Percentiles rank a stretch among this genome's conserved stretches.
Evolutionary conservation across 129 eudicot species (phyloP).

Genomic region (Pulicaria dysenterica): DNA sequence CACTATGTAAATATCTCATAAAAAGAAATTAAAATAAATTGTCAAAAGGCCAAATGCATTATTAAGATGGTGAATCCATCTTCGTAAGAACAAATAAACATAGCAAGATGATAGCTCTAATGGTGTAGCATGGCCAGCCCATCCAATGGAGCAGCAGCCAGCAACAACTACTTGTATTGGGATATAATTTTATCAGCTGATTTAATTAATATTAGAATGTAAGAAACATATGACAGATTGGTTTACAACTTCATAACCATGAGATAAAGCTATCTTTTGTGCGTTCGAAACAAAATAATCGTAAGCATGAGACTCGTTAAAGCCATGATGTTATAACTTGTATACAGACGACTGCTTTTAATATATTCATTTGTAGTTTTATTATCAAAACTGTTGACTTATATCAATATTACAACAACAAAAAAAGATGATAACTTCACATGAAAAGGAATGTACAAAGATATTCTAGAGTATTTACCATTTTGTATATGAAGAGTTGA

Average conservation of each 20-base stretch:
- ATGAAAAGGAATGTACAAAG: constrained; percentile 8
- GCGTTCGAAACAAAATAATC: constrained; percentile 82
- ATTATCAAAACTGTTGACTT: constrained; percentile 3
- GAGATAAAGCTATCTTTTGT: constrained; percentile 89
- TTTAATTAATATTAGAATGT: not conserved
- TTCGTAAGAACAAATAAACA: too few relatives aligned
- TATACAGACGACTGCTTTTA: constrained; percentile 9
- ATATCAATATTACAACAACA: not conserved
- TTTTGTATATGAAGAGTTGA: constrained; percentile 57
- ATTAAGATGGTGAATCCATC: too few relatives aligned
- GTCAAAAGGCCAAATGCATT: too few relatives aligned
- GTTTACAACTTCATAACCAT: constrained; percentile 91
- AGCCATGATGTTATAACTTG: constrained; percentile 56
- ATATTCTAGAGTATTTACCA: constrained; percentile 55
- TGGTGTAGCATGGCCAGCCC: too few relatives aligned
- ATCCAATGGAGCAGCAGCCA: too few relatives aligned
- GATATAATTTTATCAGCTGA: constrained; percentile 8
- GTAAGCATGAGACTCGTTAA: constrained; percentile 64
- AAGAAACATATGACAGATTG: constrained; percentile 45
- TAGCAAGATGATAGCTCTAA: too few relatives aligned
- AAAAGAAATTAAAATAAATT: too few relatives aligned
- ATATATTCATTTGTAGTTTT: constrained; percentile 8
- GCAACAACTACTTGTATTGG: too few relatives aligned
- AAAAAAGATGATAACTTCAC: constrained; percentile 2
- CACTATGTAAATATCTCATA: too few relatives aligned